Conservation (phyloP, 495 filamentous ascomycete genomes). For the Talaromyces liani region DNA sequence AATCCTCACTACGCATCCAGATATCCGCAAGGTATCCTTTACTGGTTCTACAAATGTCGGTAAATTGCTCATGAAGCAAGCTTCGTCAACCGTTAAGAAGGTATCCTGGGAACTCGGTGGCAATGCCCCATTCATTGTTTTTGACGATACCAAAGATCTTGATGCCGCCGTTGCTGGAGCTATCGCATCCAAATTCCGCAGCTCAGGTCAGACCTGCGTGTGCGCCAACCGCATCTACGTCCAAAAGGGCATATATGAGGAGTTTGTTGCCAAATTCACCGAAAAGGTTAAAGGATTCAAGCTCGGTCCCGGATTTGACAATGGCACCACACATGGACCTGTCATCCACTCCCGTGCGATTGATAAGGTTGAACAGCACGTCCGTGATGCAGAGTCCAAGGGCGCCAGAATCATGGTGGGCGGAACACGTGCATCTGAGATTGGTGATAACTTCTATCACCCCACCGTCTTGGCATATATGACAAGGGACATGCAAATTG, state of each 20-base stretch:
- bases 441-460: slow-evolving; percentile 57
- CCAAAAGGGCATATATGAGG: slow-evolving; percentile 20
- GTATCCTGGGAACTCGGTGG: slow-evolving; percentile 47
- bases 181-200: slow-evolving; percentile 41
- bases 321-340: slow-evolving; percentile 62
- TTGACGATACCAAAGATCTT: slow-evolving; percentile 42
- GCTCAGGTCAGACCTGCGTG: slow-evolving; percentile 46
- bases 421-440: slow-evolving; percentile 31
- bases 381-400: slow-evolving; percentile 58
- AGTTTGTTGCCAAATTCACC: slow-evolving; percentile 41
- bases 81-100: slow-evolving; percentile 41
- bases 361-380: slow-evolving; percentile 60
- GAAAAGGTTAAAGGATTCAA: slow-evolving; percentile 59
- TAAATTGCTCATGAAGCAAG: slow-evolving; percentile 43
- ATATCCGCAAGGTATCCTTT: slow-evolving; percentile 43
- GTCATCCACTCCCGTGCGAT: slow-evolving; percentile 65
- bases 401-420: slow-evolving; percentile 16
- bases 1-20: slow-evolving; percentile 29
- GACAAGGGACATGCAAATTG: slow-evolving; percentile 60
- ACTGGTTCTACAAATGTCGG: slow-evolving; percentile 45
- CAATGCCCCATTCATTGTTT: slow-evolving; percentile 48
- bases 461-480: slow-evolving; percentile 68
- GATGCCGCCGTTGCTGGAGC: slow-evolving; percentile 36
- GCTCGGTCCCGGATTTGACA: slow-evolving; percentile 61
- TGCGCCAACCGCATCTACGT: slow-evolving; percentile 41